These are phyloP conservation scores for Leptographium procerum DNA, from an alignment of 2,329 filamentous ascomycete species.

Conservation along the genomic window DNA sequence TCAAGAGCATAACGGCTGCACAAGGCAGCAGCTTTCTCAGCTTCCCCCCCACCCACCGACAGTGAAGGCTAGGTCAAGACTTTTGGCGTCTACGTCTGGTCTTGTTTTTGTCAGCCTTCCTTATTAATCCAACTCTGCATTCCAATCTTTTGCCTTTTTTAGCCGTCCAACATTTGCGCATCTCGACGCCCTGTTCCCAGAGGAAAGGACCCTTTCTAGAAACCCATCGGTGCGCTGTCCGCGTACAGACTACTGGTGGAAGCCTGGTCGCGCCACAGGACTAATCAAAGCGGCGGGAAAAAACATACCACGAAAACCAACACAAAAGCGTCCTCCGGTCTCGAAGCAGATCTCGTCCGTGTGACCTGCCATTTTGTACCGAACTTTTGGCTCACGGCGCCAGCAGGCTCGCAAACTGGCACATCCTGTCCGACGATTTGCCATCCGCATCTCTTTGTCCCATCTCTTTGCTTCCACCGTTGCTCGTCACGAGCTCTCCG, in stretches of 20 bases:
- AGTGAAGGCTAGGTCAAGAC: not conserved
- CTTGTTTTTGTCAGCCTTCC: not conserved
- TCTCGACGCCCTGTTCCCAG: not conserved
- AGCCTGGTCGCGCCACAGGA: not conserved
- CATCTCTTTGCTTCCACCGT: not conserved
- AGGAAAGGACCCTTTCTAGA: not conserved
- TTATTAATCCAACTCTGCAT: not conserved
- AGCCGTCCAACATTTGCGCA: not conserved
- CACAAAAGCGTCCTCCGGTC: not conserved
- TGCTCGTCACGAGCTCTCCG: not conserved
- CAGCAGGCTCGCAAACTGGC: not conserved
- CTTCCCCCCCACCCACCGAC: not conserved
- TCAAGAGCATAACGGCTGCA: not conserved
- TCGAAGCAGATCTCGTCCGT: not conserved
- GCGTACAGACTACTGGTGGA: not conserved
- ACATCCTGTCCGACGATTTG: not conserved
- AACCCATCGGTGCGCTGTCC: not conserved
- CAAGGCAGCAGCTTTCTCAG: not conserved
- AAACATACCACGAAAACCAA: not conserved
- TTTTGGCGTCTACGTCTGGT: not conserved
- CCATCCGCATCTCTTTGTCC: not conserved
- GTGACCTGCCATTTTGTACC: not conserved
- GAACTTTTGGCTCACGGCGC: not conserved
- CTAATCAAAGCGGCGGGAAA: not conserved
- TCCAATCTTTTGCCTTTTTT: not conserved